Percentiles rank a stretch among this genome's conserved stretches.
Evolutionary conservation across 495 filamentous ascomycete genomes (phyloP).

Genomic region (Jackrogersella multiformis): DNA sequence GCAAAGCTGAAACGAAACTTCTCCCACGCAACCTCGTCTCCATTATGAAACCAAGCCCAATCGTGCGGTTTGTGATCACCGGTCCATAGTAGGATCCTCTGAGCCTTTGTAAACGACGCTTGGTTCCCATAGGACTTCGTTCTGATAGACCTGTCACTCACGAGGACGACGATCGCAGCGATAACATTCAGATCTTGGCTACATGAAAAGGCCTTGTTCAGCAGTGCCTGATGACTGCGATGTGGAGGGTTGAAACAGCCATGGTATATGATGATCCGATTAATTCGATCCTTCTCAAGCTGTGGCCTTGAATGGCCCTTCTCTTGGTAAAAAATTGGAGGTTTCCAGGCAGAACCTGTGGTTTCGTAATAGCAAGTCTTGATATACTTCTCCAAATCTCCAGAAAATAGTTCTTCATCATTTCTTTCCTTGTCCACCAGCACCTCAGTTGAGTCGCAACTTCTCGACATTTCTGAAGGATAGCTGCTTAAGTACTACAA

Average conservation of each 20-base stretch:
- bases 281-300: not conserved
- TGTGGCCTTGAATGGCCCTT: not conserved
- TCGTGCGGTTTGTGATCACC: slow-evolving; percentile 12
- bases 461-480: no score
- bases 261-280: slow-evolving; percentile 10
- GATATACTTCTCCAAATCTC: slow-evolving; percentile 17
- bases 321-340: slow-evolving; percentile 6
- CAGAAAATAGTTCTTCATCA: no score
- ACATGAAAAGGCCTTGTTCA: slow-evolving; percentile 9
- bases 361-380: not conserved
- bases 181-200: slow-evolving; percentile 15
- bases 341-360: not conserved
- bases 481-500: not conserved
- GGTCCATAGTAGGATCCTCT: slow-evolving; percentile 9
- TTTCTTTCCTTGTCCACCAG: no score
- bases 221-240: slow-evolving; percentile 2
- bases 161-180: slow-evolving; percentile 11
- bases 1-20: not conserved
- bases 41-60: slow-evolving; percentile 8
- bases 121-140: not conserved
- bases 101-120: not conserved
- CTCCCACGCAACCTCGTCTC: not conserved
- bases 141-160: not conserved
- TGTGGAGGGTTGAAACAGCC: slow-evolving; percentile 30
- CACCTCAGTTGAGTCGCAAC: no score